Conservation (phyloP, 441 rosid genomes). For the Sinapis alba region DNA sequence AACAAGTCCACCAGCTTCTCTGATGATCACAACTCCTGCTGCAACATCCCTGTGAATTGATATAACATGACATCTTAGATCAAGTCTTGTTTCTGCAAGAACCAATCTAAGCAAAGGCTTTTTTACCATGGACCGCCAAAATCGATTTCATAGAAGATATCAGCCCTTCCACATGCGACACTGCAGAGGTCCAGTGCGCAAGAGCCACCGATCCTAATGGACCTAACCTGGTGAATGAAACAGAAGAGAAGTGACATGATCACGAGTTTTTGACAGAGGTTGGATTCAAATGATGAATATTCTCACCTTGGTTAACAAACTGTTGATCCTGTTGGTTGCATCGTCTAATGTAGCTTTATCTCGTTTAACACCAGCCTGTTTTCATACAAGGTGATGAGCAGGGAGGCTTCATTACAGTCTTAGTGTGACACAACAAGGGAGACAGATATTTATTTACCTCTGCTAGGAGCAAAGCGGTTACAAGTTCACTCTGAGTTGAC, state of each 20-base stretch:
- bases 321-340: conserved; percentile 78
- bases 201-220: conserved; percentile 88
- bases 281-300: background rate
- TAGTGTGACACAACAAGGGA: background rate
- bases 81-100: background rate
- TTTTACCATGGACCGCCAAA: conserved; percentile 94
- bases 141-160: conserved; percentile 78
- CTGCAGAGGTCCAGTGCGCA: conserved; percentile 95
- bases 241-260: conserved; percentile 16
- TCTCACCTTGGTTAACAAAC: conserved; percentile 78
- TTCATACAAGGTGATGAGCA: conserved; percentile 16
- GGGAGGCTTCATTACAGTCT: background rate
- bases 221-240: conserved; percentile 66
- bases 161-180: conserved; percentile 85
- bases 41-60: conserved; percentile 79
- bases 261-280: conserved; percentile 4
- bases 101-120: background rate
- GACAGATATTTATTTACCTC: conserved; percentile 66
- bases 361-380: conserved; percentile 82
- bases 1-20: conserved; percentile 92
- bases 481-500: conserved; percentile 77
- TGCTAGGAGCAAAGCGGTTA: conserved; percentile 80
- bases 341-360: conserved; percentile 74
- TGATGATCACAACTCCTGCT: conserved; percentile 81
- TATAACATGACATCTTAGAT: background rate